These are phyloP conservation scores for Ogataea nitratoaversa DNA, from an alignment of 805 yeast genomes.

Conservation along the genomic window DNA sequence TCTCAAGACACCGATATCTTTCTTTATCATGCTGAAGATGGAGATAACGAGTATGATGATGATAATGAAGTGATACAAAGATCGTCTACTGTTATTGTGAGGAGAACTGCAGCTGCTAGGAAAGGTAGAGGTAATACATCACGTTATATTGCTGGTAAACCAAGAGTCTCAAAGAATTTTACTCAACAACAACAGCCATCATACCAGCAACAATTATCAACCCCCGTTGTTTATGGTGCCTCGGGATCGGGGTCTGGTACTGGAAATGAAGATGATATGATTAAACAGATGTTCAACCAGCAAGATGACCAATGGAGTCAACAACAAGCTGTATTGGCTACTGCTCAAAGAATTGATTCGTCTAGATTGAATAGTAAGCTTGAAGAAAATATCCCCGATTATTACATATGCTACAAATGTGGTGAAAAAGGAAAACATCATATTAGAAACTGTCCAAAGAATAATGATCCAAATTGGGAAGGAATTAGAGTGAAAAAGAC, in stretches of 20 bases:
- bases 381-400: conserved; percentile 89
- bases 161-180: conserved; percentile 36
- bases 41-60: conserved; percentile 61
- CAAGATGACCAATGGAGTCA: conserved; percentile 95
- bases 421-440: conserved; percentile 91
- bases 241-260: conserved; percentile 10
- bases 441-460: conserved; percentile 94
- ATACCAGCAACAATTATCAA: conserved; percentile 3
- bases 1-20: conserved; percentile 81
- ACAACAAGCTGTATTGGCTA: conserved; percentile 87
- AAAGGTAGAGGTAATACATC: conserved; percentile 55
- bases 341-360: conserved; percentile 63
- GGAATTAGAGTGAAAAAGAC: conserved; percentile 87
- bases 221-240: conserved; percentile 4
- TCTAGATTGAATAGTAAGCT: conserved; percentile 29
- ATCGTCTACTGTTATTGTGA: conserved; percentile 76
- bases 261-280: conserved; percentile 72
- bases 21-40: conserved; percentile 57
- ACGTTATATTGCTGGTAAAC: conserved; percentile 70
- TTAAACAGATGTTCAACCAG: conserved; percentile 85
- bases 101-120: conserved; percentile 65
- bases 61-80: conserved; percentile 91
- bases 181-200: conserved; percentile 2
- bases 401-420: conserved; percentile 93
- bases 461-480: conserved; percentile 88